Evolutionary conservation across 2,329 filamentous ascomycete species (phyloP).

Genomic region (Curvularia eragrostidis): DNA sequence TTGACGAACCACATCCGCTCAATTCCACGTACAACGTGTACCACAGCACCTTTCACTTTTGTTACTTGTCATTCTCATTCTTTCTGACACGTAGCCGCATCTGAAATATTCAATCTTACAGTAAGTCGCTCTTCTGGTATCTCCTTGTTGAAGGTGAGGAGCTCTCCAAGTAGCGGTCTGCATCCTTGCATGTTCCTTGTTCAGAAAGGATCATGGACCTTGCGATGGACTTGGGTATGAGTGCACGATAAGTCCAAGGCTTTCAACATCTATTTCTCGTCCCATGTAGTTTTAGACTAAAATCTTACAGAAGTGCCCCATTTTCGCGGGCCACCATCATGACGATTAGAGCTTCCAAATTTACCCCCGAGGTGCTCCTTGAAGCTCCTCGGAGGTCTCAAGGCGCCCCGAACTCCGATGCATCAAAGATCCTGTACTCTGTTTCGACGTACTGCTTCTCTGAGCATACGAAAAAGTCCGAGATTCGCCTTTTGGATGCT

Average conservation of each 20-base stretch:
- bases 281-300: neutral
- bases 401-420: constrained; percentile 72
- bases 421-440: constrained; percentile 70
- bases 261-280: too few relatives aligned
- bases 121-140: neutral
- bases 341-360: constrained; percentile 73
- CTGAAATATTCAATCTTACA: neutral
- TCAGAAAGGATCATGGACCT: neutral
- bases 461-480: constrained; percentile 70
- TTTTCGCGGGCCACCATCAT: constrained; percentile 53
- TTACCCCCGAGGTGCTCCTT: constrained; percentile 79
- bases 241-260: neutral
- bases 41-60: constrained; percentile 6
- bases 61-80: neutral
- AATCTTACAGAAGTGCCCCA: neutral
- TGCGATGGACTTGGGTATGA: neutral
- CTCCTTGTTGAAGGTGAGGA: neutral
- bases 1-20: constrained; percentile 24
- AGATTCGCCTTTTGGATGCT: constrained; percentile 75
- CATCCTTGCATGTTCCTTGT: constrained; percentile 2
- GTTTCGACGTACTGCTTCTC: constrained; percentile 82
- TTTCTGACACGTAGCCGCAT: neutral
- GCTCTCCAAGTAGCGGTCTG: constrained; percentile 6
- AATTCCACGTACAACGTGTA: constrained; percentile 13
- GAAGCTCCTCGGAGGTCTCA: constrained; percentile 75